A percentile compares a stretch with the other conserved stretches of the same genome.
phyloP scores from a whole-genome alignment of 177 flowering plant species.

The Vitis hybrid region DNA sequence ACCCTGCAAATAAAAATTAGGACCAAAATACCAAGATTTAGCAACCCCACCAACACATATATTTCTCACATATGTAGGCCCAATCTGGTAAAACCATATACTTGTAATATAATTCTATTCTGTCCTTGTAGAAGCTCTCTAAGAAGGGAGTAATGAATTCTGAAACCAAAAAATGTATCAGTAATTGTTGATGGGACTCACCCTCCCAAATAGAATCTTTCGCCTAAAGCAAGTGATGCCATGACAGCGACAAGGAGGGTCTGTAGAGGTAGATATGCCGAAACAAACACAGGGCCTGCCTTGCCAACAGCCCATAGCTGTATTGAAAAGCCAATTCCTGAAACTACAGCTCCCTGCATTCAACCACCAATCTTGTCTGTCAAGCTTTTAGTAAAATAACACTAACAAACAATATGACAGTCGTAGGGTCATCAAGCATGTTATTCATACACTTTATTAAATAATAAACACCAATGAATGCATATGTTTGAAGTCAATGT shows the following conservation, averaged over 20 bases:
- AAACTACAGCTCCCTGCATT: conserved; percentile 26
- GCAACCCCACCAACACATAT: neutral
- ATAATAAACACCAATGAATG: too few relatives aligned
- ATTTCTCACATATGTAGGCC: too few relatives aligned
- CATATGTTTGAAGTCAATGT: too few relatives aligned
- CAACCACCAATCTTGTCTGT: neutral
- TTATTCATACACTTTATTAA: too few relatives aligned
- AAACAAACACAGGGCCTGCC: conserved; percentile 27
- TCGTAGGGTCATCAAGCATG: too few relatives aligned
- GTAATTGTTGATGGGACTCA: conserved; percentile 4
- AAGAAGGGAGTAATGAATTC: too few relatives aligned
- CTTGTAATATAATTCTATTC: too few relatives aligned
- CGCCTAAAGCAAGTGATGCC: conserved; percentile 23
- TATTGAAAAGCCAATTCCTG: conserved; percentile 26
- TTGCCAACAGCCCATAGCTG: conserved; percentile 23
- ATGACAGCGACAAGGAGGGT: conserved; percentile 25
- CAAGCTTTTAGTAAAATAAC: too few relatives aligned
- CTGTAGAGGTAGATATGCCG: conserved; percentile 24
- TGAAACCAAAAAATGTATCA: neutral
- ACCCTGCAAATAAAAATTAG: conserved; percentile 16
- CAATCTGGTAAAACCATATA: too few relatives aligned
- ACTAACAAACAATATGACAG: too few relatives aligned
- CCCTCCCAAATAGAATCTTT: conserved; percentile 32
- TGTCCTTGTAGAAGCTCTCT: too few relatives aligned
- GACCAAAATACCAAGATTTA: neutral